Evolutionary conservation across 257 asterid species (phyloP).

Genomic region (Cynanchum wilfordii): DNA sequence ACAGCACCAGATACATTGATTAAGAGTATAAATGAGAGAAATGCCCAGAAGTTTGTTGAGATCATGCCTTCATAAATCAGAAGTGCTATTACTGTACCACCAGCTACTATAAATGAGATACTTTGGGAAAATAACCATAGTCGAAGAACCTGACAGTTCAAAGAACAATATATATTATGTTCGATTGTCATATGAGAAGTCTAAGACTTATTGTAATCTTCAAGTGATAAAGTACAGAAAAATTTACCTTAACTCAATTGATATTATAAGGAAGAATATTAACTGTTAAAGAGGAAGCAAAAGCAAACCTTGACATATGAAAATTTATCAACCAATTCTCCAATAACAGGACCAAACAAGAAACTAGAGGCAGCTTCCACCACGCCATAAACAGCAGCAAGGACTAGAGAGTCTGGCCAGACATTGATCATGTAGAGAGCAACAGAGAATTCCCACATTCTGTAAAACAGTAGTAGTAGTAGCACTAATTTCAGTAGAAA

Average conservation of each 20-base stretch:
- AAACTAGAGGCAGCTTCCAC: slow-evolving; percentile 76
- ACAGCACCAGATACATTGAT: slow-evolving; percentile 73
- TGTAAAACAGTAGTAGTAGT: slow-evolving; percentile 19
- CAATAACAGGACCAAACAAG: slow-evolving; percentile 65
- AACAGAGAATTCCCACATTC: slow-evolving; percentile 99
- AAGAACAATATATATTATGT: not conserved
- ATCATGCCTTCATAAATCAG: slow-evolving; percentile 34
- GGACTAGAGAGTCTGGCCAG: slow-evolving; percentile 81
- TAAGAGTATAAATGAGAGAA: slow-evolving; percentile 42
- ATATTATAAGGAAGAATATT: not conserved
- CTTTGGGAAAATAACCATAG: slow-evolving; percentile 73
- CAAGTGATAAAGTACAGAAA: not conserved
- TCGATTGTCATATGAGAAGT: not conserved
- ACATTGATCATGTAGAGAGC: slow-evolving; percentile 85
- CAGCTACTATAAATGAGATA: slow-evolving; percentile 70
- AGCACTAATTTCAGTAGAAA: not conserved
- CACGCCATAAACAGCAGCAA: slow-evolving; percentile 81
- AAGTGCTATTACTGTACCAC: slow-evolving; percentile 70
- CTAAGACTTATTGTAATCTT: not conserved
- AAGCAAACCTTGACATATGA: slow-evolving; percentile 54
- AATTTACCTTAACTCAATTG: not conserved
- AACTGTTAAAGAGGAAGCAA: slow-evolving; percentile 2
- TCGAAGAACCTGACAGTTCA: slow-evolving; percentile 44
- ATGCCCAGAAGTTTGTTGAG: slow-evolving; percentile 33
- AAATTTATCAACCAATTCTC: slow-evolving; percentile 60